Percentiles rank a stretch among this genome's conserved stretches.
Evolutionary conservation across 805 yeast genomes (phyloP).

Genomic region (Yamadazyma tumulicola): DNA sequence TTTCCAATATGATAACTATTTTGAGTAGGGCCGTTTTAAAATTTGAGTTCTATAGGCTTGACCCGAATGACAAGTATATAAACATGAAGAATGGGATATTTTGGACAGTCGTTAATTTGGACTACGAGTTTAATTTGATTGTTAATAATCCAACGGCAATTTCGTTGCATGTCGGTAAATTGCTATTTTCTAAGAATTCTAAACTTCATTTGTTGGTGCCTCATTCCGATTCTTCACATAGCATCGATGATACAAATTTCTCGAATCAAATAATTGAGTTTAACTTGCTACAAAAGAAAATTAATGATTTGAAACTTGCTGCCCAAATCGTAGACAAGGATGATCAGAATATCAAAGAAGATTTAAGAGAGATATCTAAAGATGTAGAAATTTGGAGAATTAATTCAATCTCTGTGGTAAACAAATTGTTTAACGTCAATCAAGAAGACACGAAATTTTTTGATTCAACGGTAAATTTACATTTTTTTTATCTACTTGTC

Average conservation of each 20-base stretch:
- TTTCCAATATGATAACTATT: conserved; percentile 36
- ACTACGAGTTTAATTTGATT: conserved; percentile 35
- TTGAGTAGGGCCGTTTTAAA: conserved; percentile 25
- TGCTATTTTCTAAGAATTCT: conserved; percentile 2
- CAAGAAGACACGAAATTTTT: conserved; percentile 26
- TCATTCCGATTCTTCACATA: neutral
- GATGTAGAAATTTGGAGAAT: conserved; percentile 39
- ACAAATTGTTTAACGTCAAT: conserved; percentile 21
- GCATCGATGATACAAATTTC: conserved; percentile 5
- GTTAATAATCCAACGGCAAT: conserved; percentile 33
- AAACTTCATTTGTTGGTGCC: conserved; percentile 1
- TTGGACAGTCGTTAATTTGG: conserved; percentile 38
- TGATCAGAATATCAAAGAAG: conserved; percentile 1
- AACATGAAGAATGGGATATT: conserved; percentile 18
- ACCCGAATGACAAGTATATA: conserved; percentile 3
- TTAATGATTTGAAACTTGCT: conserved; percentile 14
- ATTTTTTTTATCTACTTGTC: conserved; percentile 36
- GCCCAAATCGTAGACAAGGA: conserved; percentile 1
- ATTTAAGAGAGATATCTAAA: conserved; percentile 17
- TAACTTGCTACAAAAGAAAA: conserved; percentile 19
- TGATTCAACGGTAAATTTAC: conserved; percentile 31
- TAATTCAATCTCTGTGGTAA: conserved; percentile 23
- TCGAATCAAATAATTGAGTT: conserved; percentile 21
- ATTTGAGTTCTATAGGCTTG: conserved; percentile 18
- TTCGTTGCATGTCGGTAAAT: conserved; percentile 14